Evolutionary conservation across 345 rosid species (phyloP), one percentile per base, ranked within the genome.

Genomic region (Eucalyptus albens): DNA sequence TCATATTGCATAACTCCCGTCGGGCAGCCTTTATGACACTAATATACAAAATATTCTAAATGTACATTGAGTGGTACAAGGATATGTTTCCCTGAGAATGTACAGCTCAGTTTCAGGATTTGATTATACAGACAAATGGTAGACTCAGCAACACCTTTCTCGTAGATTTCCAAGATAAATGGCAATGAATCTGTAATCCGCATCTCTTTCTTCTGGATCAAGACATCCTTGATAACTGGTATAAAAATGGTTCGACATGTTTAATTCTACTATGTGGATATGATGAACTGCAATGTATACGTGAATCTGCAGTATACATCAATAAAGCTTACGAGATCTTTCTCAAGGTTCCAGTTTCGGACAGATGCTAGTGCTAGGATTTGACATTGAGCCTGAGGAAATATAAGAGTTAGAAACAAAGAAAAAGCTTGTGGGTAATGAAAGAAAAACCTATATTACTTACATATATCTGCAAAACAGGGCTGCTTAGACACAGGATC

Each of bases 401-500:
- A 37, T 55, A 17, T 27, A 89, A 31, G 42, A 27, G 42, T 47
- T 49, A 86, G 87, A 29, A 86, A 49, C 8, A 45, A 29, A 27
- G 56, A 86, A 50, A 42, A 44, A 60, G 67, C 77, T 59, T 44
- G 50, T 15, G 11, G 88, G 50, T 13, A 24, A 26, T 8, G 27
- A 44, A 77, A 77, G 83, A 40, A 40, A 77, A 77, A 40, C 45
- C 24, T 21, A 40, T 17, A 4, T 15, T 56, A 90, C 96, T 93
- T 86, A 94, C 97, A 96, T 47, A 92, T 93, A 50, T 94, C 93
- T 59, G 96, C 90, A 92, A 92, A 92, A 89, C 97, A 94, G 33
- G 96, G 96, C 92, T 95, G 97, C 86, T 92, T 94, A 83, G 93
- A 88, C 88, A 89, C 97, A 40, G 94, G 94, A 91, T 97, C 99